Evolutionary conservation across 345 rosid species (phyloP), one percentile per base, ranked within the genome.

Genomic region (Nephelium lappaceum): DNA sequence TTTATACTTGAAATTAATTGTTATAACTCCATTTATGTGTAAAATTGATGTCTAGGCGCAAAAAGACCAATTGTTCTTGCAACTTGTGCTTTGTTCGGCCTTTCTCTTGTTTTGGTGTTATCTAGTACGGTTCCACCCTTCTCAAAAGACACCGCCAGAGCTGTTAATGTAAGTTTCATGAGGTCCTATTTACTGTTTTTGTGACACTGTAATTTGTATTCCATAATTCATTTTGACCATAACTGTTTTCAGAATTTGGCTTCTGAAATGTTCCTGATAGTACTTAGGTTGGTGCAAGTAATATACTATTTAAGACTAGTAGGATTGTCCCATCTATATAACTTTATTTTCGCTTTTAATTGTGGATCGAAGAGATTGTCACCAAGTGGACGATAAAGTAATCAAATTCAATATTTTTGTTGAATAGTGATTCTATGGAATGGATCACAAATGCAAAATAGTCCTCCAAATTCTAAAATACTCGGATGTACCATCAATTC

Each of bases 81-180:
- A 76, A 68, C 87, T 58, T 91, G 82, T 73, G 71, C 83, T 72
- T 49, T 90, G 79, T 83, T 88, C 80, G 85, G 82, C 77, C 55
- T 96, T 75, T 91, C 97, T 55, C 86, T 94, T 39, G 64, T 83
- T 73, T 82, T 81, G 64, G 90, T 91, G 60, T 73, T 84, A 65
- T 88, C 90, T 75, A 97, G 98, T 76, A 65, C 79, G 6, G 65
- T 88, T 86, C 95, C 97, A 14, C 91, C 95, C 25, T 93, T 92
- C 71, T 88, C 91, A 12, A 92, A 90, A 60, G 92, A 94, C 81
- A 85, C 91, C 55, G 85, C 95, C 85, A 87, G 99, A 90, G 91
- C 98, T 62, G 89, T 96, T 58, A 94, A 96, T 87, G 99, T 91
- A 84, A 87, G 91, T 87, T 77, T 67, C 61, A 64, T 64, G 51